Evolutionary conservation across 441 rosid genomes (phyloP).

Genomic region (Jatropha podagrica): DNA sequence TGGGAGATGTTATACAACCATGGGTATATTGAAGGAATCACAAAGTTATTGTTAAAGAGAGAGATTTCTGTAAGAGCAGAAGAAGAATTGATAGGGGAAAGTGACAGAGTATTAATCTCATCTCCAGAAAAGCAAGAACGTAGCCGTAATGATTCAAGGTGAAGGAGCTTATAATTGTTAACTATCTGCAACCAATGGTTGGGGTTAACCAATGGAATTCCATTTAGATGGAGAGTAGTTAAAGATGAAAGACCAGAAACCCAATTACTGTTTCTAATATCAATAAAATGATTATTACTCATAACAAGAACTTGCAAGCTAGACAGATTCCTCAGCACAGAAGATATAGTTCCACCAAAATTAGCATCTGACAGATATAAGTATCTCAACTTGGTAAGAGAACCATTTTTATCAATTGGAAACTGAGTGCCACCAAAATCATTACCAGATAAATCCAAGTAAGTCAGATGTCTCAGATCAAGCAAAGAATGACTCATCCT

Average conservation of each 20-base stretch:
- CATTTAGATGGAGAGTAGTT: not conserved
- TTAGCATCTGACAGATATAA: constrained; percentile 2
- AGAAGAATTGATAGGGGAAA: constrained; percentile 16
- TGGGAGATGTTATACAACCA: not conserved
- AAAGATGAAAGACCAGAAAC: constrained; percentile 17
- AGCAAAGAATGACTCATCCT: too few relatives aligned
- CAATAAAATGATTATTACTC: not conserved
- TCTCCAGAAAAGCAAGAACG: not conserved
- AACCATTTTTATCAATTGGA: too few relatives aligned
- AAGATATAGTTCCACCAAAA: constrained; percentile 13
- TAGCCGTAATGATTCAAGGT: not conserved
- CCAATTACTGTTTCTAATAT: constrained; percentile 9
- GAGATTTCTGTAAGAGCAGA: not conserved
- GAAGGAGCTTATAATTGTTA: constrained; percentile 10
- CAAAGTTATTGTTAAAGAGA: not conserved
- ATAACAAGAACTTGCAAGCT: too few relatives aligned
- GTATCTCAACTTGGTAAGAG: not conserved
- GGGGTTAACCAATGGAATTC: not conserved
- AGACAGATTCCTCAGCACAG: too few relatives aligned
- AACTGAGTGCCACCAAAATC: too few relatives aligned
- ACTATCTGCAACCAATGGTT: constrained; percentile 10
- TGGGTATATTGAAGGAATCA: not conserved
- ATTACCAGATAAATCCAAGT: too few relatives aligned
- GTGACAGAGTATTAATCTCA: not conserved
- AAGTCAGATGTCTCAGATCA: too few relatives aligned